Evolutionary conservation across 2,329 filamentous ascomycete species (phyloP).

Genomic region (Aspergillus quadrilineatus): DNA sequence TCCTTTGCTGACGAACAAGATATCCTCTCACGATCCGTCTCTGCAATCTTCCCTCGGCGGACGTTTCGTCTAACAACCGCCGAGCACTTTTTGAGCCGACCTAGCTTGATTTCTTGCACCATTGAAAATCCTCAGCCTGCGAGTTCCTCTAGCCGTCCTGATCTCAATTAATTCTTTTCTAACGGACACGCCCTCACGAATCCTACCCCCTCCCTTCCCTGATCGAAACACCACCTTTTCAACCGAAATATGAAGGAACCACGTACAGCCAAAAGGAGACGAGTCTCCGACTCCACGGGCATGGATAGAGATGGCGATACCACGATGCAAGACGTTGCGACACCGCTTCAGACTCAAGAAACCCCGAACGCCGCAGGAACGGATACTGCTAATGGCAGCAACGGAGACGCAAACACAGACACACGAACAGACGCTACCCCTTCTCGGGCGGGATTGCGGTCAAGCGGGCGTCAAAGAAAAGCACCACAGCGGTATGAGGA

Average conservation of each 20-base stretch:
- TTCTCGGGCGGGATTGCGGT: conserved; percentile 27
- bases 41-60: neutral
- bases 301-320: conserved; percentile 32
- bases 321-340: conserved; percentile 26
- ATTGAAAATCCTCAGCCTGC: neutral
- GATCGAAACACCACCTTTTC: neutral
- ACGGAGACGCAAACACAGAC: neutral
- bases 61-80: neutral
- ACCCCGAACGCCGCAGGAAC: conserved; percentile 13
- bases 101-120: neutral
- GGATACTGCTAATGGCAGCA: neutral
- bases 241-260: conserved; percentile 32
- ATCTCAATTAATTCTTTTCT: neutral
- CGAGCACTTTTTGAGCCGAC: neutral
- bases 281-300: conserved; percentile 29
- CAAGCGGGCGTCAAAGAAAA: conserved; percentile 38
- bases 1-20: neutral
- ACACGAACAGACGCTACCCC: conserved; percentile 16
- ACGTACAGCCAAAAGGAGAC: conserved; percentile 38
- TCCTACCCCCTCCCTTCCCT: neutral
- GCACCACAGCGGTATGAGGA: conserved; percentile 34
- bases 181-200: neutral
- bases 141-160: too few relatives aligned
- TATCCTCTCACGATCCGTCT: neutral
- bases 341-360: neutral